These are phyloP conservation scores for Lentinula novae-zelandiae DNA, from an alignment of 1,284 basidiomycete genomes.

Conservation along the genomic window DNA sequence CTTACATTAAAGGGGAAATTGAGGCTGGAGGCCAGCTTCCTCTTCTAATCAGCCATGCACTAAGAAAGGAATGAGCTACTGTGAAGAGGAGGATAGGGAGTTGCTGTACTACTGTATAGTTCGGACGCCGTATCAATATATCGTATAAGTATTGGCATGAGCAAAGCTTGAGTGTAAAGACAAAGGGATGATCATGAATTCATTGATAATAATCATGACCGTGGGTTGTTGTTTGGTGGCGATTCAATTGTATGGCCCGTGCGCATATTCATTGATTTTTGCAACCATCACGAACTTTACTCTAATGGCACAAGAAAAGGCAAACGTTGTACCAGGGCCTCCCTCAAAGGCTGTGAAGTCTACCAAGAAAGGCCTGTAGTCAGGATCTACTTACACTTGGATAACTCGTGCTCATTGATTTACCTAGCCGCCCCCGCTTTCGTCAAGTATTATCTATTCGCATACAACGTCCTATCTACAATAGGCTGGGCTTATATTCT, in stretches of 20 bases:
- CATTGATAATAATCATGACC: no score
- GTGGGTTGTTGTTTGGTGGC: no score
- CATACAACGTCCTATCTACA: constrained; percentile 76
- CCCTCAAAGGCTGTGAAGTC: constrained; percentile 7
- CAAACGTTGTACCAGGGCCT: background rate
- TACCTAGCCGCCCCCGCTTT: constrained; percentile 11
- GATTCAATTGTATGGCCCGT: background rate
- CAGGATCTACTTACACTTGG: background rate
- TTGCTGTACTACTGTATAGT: background rate
- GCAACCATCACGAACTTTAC: background rate
- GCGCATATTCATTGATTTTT: background rate
- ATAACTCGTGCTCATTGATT: background rate
- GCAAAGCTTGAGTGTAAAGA: no score
- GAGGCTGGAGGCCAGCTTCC: constrained; percentile 27
- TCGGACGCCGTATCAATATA: no score
- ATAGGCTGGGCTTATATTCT: constrained; percentile 76
- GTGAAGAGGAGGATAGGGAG: background rate
- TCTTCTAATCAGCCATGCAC: constrained; percentile 16
- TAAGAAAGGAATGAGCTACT: background rate
- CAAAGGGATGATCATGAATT: no score
- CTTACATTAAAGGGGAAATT: constrained; percentile 22
- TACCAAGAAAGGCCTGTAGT: constrained; percentile 7
- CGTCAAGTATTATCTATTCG: constrained; percentile 65
- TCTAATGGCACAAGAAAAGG: constrained; percentile 12
- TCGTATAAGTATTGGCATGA: no score